Evolutionary conservation across 2,329 filamentous ascomycete genomes (phyloP).

Genomic region (Ascochyta koolunga): DNA sequence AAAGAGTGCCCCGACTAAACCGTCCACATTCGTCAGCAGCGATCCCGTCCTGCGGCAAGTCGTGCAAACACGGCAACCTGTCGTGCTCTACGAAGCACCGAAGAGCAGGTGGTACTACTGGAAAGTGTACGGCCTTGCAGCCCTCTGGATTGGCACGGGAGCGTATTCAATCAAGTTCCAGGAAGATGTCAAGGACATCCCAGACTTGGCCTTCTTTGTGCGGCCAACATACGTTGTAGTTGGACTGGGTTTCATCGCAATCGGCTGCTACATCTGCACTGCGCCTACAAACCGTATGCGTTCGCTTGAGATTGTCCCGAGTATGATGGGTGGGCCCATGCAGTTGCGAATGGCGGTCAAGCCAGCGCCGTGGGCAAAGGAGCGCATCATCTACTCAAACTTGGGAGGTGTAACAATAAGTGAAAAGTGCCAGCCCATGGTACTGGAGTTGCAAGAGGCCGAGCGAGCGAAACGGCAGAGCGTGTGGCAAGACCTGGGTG

Average conservation of each 20-base stretch:
- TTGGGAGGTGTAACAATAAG: constrained; percentile 37
- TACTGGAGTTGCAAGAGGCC: constrained; percentile 38
- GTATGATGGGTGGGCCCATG: constrained; percentile 34
- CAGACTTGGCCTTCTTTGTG: constrained; percentile 41
- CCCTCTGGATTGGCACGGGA: constrained; percentile 33
- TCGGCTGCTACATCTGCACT: constrained; percentile 41
- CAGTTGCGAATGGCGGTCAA: constrained; percentile 40
- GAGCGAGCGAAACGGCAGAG: constrained; percentile 35
- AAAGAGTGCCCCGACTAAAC: constrained; percentile 13
- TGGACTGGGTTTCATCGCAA: constrained; percentile 33
- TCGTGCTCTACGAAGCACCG: constrained; percentile 43
- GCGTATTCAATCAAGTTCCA: constrained; percentile 41
- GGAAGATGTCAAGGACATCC: constrained; percentile 37
- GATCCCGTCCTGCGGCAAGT: constrained; percentile 46
- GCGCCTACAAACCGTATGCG: constrained; percentile 40
- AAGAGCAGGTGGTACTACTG: constrained; percentile 33
- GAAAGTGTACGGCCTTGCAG: constrained; percentile 38
- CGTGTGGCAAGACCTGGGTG: constrained; percentile 34
- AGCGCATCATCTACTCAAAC: constrained; percentile 37
- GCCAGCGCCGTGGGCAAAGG: constrained; percentile 33
- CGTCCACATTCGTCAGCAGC: constrained; percentile 25
- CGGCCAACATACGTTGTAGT: constrained; percentile 43
- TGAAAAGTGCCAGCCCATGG: constrained; percentile 42
- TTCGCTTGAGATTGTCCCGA: constrained; percentile 40
- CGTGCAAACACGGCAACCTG: constrained; percentile 35